These are phyloP conservation scores for Termitomyces sp. DNA, from an alignment of 768 basidiomycete genomes.

Conservation along the genomic window DNA sequence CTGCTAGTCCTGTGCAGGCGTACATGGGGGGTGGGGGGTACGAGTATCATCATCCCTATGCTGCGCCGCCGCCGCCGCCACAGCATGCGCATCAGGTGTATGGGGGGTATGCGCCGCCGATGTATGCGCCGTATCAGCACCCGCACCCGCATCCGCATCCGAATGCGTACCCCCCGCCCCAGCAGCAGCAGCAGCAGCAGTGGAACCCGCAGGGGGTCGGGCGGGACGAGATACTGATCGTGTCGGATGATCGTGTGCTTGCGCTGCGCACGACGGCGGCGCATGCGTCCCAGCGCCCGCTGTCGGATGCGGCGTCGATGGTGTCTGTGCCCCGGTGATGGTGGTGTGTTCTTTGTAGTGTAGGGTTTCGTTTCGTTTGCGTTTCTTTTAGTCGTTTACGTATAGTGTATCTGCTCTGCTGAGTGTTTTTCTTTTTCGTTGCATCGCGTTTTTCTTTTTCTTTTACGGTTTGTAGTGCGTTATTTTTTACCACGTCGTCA, in stretches of 20 bases:
- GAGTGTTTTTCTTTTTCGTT: background rate
- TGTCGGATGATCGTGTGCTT: constrained; percentile 83
- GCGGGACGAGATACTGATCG: constrained; percentile 83
- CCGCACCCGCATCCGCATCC: constrained; percentile 17
- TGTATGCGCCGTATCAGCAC: constrained; percentile 22
- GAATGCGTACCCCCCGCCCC: constrained; percentile 31
- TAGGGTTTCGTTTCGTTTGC: background rate
- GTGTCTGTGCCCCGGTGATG: constrained; percentile 33
- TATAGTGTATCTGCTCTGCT: background rate
- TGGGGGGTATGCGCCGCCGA: constrained; percentile 26
- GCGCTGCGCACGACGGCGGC: constrained; percentile 38
- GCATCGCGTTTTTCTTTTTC: background rate
- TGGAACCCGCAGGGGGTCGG: constrained; percentile 45
- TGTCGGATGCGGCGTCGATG: constrained; percentile 41
- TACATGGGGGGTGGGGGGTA: constrained; percentile 17
- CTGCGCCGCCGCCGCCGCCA: constrained; percentile 9
- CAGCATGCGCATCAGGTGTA: background rate
- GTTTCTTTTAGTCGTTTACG: background rate
- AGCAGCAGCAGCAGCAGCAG: background rate
- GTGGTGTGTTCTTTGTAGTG: background rate
- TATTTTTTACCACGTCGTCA: background rate
- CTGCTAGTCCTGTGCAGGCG: constrained; percentile 32
- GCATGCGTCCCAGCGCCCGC: constrained; percentile 11
- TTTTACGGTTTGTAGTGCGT: background rate
- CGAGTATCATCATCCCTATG: constrained; percentile 27